Evolutionary conservation across 1,284 basidiomycete genomes (phyloP).

Genomic region (Trichosporon inkin): DNA sequence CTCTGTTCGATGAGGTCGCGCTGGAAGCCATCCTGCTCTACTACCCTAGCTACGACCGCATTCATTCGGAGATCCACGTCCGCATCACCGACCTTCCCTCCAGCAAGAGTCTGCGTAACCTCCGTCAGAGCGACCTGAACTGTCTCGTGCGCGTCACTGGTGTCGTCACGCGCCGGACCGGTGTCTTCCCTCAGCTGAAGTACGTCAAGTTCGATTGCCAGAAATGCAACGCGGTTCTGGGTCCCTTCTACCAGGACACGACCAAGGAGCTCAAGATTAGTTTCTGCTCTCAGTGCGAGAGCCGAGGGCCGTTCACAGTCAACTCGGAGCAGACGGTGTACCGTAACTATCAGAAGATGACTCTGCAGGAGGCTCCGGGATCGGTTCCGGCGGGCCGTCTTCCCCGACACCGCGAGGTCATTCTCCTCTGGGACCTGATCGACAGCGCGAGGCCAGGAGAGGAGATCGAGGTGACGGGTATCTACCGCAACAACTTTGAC

Average conservation of each 20-base stretch:
- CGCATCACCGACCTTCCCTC: constrained; percentile 92
- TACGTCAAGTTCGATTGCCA: constrained; percentile 98
- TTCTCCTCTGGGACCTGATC: constrained; percentile 96
- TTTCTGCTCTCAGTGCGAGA: constrained; percentile 89
- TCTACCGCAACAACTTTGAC: constrained; percentile 99
- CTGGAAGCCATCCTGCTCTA: constrained; percentile 90
- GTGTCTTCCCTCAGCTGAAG: constrained; percentile 98
- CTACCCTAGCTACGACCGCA: constrained; percentile 93
- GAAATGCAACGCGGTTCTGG: constrained; percentile 85
- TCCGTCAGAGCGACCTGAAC: constrained; percentile 88
- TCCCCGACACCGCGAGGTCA: constrained; percentile 92
- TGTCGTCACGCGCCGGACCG: constrained; percentile 93
- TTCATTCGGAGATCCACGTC: constrained; percentile 97
- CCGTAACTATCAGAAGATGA: constrained; percentile 99
- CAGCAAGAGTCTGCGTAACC: constrained; percentile 81
- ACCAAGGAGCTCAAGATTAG: constrained; percentile 90
- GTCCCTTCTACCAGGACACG: constrained; percentile 97
- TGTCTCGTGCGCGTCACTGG: constrained; percentile 92
- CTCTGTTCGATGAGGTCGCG: constrained; percentile 93
- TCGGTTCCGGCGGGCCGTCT: constrained; percentile 95
- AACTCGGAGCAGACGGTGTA: constrained; percentile 99
- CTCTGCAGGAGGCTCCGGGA: constrained; percentile 96
- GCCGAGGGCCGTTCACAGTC: constrained; percentile 89
- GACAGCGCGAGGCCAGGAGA: constrained; percentile 97
- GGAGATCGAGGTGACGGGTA: constrained; percentile 94